These are phyloP conservation scores for Domatiomyces globalis DNA, from an alignment of 2,329 filamentous ascomycete species.

Conservation along the genomic window DNA sequence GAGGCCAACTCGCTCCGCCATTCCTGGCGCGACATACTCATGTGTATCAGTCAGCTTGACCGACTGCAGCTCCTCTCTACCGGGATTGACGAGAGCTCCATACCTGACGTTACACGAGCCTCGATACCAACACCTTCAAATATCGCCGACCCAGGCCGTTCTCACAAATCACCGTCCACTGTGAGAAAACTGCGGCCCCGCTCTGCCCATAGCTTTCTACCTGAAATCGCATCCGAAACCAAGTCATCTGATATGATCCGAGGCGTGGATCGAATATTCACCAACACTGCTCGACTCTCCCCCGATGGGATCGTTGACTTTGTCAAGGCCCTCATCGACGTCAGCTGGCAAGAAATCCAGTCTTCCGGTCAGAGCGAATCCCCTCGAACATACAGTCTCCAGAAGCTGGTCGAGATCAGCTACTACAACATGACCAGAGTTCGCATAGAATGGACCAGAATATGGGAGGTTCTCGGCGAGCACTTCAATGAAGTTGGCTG, in stretches of 20 bases:
- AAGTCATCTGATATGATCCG: conserved; percentile 87
- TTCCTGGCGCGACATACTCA: conserved; percentile 91
- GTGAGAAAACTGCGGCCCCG: conserved; percentile 35
- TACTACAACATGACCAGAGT: conserved; percentile 99
- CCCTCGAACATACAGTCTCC: conserved; percentile 88
- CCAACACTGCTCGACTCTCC: conserved; percentile 82
- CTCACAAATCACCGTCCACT: conserved; percentile 52
- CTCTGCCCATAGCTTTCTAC: conserved; percentile 43
- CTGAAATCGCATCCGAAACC: conserved; percentile 80
- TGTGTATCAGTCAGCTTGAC: conserved; percentile 91
- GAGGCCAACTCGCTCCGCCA: conserved; percentile 80
- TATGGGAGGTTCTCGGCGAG: conserved; percentile 94
- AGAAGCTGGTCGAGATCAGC: conserved; percentile 96
- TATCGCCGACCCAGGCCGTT: conserved; percentile 37
- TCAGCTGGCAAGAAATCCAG: conserved; percentile 98
- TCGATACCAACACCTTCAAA: conserved; percentile 50
- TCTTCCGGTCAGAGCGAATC: conserved; percentile 93
- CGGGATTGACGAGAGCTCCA: conserved; percentile 79
- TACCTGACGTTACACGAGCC: conserved; percentile 82
- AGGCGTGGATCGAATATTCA: conserved; percentile 89
- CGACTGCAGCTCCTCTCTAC: conserved; percentile 88
- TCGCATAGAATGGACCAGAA: conserved; percentile 93
- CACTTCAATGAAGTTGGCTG: conserved; percentile 98
- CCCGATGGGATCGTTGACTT: conserved; percentile 94
- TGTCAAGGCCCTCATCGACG: conserved; percentile 78